These are phyloP conservation scores for Candida nitratophila DNA, from an alignment of 805 yeast genomes.

Conservation along the genomic window DNA sequence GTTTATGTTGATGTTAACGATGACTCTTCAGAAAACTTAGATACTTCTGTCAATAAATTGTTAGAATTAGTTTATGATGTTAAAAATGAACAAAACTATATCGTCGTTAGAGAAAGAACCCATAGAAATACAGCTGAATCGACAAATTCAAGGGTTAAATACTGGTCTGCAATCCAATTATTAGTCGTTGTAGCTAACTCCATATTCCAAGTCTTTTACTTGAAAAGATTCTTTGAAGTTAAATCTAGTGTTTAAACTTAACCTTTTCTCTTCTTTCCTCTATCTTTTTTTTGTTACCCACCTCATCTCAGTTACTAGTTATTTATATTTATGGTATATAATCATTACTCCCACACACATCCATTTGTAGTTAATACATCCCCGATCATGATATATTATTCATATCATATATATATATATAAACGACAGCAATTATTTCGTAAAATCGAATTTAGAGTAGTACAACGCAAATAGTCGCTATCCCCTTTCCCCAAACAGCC, in stretches of 20 bases:
- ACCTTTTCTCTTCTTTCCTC: background rate
- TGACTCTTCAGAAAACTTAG: conserved; percentile 68
- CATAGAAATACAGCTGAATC: conserved; percentile 99
- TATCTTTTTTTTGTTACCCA: background rate
- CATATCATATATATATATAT: no score
- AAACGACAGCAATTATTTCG: no score
- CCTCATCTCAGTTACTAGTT: no score
- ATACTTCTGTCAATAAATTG: conserved; percentile 72
- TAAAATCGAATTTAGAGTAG: no score
- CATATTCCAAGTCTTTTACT: conserved; percentile 86
- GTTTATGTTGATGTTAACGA: conserved; percentile 72
- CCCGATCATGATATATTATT: conserved; percentile 2
- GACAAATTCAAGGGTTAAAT: conserved; percentile 92
- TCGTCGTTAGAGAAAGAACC: conserved; percentile 92
- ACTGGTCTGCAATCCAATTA: conserved; percentile 95
- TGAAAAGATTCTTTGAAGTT: conserved; percentile 93
- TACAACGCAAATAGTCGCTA: no score
- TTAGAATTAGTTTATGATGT: conserved; percentile 76
- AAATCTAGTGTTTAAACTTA: conserved; percentile 68
- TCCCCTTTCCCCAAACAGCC: no score
- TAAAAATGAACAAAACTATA: conserved; percentile 86
- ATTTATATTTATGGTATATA: no score
- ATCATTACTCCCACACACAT: no score
- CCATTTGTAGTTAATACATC: background rate
- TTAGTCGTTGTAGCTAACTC: conserved; percentile 81